A percentile compares a stretch with the other conserved stretches of the same genome.
These are phyloP conservation scores for Pugionium dolabratum DNA, from an alignment of 345 rosid species.

Conservation along the genomic window DNA sequence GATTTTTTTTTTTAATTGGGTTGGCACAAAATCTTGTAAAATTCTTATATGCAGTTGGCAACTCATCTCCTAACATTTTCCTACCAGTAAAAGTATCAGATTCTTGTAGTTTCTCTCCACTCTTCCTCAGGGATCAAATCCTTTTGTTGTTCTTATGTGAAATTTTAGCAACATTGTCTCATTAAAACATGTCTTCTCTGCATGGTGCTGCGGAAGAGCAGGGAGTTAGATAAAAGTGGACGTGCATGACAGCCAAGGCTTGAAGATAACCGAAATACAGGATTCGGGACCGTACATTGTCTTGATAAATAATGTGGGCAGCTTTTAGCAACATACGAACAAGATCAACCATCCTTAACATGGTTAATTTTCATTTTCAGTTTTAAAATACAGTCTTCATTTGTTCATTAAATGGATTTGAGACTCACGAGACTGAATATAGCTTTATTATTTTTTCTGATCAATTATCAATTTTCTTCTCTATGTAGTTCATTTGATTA, in stretches of 20 bases:
- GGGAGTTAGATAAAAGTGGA: conserved; percentile 18
- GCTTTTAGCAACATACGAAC: conserved; percentile 31
- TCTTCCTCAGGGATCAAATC: conserved; percentile 11
- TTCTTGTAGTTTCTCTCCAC: conserved; percentile 6
- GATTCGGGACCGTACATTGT: conserved; percentile 32
- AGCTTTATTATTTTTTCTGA: no score
- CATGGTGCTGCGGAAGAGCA: conserved; percentile 27
- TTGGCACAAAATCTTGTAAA: conserved; percentile 2
- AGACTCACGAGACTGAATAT: conserved; percentile 5
- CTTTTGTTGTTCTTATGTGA: conserved; percentile 17
- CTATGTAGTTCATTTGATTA: conserved; percentile 1
- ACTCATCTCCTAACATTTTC: conserved; percentile 12
- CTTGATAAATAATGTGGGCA: conserved; percentile 31
- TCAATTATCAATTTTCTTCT: not conserved
- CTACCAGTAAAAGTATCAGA: conserved; percentile 13
- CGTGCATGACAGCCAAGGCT: conserved; percentile 18
- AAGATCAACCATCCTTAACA: conserved; percentile 9
- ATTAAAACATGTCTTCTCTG: not conserved
- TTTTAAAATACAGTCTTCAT: conserved; percentile 20
- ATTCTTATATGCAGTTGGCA: not conserved
- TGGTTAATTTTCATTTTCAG: not conserved
- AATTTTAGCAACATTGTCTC: not conserved
- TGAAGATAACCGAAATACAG: conserved; percentile 13
- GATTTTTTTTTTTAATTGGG: not conserved
- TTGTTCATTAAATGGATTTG: conserved; percentile 29